Base-by-base conservation (phyloP, 495 filamentous ascomycete genomes). In the Antarctomyces pellizariae region DNA sequence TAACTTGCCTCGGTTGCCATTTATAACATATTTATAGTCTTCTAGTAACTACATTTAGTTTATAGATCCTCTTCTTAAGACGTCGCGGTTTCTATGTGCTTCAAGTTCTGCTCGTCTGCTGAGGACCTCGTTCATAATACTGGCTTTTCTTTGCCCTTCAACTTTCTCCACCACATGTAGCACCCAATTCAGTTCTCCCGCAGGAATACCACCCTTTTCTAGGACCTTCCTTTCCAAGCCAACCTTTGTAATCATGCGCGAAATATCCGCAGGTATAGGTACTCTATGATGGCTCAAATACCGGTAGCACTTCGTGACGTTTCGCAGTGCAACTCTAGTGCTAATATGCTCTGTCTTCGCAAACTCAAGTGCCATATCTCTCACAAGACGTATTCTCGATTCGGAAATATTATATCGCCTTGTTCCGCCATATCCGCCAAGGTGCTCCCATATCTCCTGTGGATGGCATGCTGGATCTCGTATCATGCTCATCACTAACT, bases 261-360 rank as follows among this genome's bases (percentile, higher is more conserved):
- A 28, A 26, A 49, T 16, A 1, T 21, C 18, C 5, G 39, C 29
- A 4, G 47, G 30, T 13, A 49, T 32, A 2, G 35, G 32, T 3
- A 29, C 24, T 13, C 26, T 28, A 28, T 35, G 38, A 13, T 29
- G 27, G 20, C 32, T 25, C 5, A 61, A 32, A 34, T 49, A 43
- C 13, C 29, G 26, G 12, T 54, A 37, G 29, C 48, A 54, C 6
- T 38, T 41, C 18, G 35, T 34, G 12, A 60, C 46, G 20, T 54
- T 41, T 9, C 41, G 39, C 26, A 63, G 35, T 7, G 53, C 45
- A 10, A 39, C 42, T 16, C 53, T 42, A 21, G 36, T 32, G 13
- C 37, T 34, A n/a, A 54, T 26, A 12, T 41, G 35, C 4, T 45
- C 35, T 10, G 52, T 45, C 1, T 35, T 24, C 22, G 40, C 43